Evolutionary conservation across 2,329 filamentous ascomycete genomes (phyloP), one percentile per base, ranked within the genome.

Genomic region (Trichocomaceae sp.): DNA sequence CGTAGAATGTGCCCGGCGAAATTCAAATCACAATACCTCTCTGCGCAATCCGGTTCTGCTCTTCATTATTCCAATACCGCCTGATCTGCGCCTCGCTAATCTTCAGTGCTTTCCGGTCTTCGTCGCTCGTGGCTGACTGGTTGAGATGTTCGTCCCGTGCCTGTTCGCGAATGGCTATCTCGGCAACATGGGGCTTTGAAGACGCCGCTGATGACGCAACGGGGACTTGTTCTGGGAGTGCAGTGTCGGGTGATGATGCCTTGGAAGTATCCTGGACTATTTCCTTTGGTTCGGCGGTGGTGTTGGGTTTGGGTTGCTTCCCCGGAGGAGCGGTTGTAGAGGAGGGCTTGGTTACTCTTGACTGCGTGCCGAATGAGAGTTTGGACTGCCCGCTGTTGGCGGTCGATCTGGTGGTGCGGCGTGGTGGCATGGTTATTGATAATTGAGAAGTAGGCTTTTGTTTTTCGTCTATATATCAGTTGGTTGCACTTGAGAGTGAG

Each of bases 61-160:
- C 89, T 61, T 92, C 83, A 10, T 71, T 71, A 60, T 76, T 77
- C 90, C 90, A 96, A 69, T 96, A 96, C 65, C 77, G 78, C 62
- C 81, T 81, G 59, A 97, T 84, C 63, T 89, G 83, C 47, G 79
- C 74, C 55, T 87, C 80, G 7, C 80, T 81, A 42, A 95, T 72
- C 61, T 82, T 80, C 59, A 82, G 77, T 1, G 90, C 90, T 47
- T 57, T 63, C 50, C 63, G 57, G 47, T 73, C 71, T 49, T 70
- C 68, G 44, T 65, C 65, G 1, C 65, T 68, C 51, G n/a, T n/a
- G n/a, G 60, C 60, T 1, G 66, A 68, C 62, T 66, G 64, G 58
- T 62, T 64, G 57, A 60, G 58, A n/a, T n/a, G n/a, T 50, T 66
- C 79, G 5, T 69, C 73, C 57, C 77, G 78, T 6, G 75, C 76